Conservation (phyloP, 2,329 filamentous ascomycete genomes). For the Pleoardoris graminearum region DNA sequence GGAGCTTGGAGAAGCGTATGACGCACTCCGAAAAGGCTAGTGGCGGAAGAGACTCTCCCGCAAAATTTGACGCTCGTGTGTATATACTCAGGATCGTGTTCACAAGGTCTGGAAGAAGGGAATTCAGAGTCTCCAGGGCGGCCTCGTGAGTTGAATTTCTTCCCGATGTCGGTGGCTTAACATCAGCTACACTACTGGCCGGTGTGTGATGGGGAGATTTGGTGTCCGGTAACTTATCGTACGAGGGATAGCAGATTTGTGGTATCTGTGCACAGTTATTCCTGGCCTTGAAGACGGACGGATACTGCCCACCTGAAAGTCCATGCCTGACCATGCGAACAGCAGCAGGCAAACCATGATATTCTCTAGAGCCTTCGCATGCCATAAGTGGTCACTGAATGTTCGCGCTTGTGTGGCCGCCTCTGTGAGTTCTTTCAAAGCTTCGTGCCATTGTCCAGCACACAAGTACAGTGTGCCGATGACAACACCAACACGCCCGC, state of each 20-base stretch:
- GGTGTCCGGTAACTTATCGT: conserved; percentile 51
- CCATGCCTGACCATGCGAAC: conserved; percentile 79
- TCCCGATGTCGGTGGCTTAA: conserved; percentile 47
- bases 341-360: conserved; percentile 81
- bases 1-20: conserved; percentile 72
- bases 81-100: conserved; percentile 77
- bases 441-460: conserved; percentile 87
- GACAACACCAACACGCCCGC: conserved; percentile 75
- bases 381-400: conserved; percentile 93
- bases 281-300: too few species aligned
- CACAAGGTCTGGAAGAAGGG: conserved; percentile 71
- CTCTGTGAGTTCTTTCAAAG: conserved; percentile 79
- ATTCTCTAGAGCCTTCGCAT: conserved; percentile 90
- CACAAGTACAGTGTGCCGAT: conserved; percentile 85
- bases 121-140: conserved; percentile 54
- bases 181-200: conserved; percentile 44
- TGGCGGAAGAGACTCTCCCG: conserved; percentile 70
- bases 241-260: conserved; percentile 55
- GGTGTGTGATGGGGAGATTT: conserved; percentile 50
- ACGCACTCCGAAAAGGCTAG: conserved; percentile 72
- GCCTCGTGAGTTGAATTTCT: conserved; percentile 47
- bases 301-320: conserved; percentile 67
- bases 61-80: conserved; percentile 63
- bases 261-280: conserved; percentile 51
- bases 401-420: conserved; percentile 76